Base-by-base conservation (phyloP, 352 stramenopile genomes). In the Phytophthora ramorum region DNA sequence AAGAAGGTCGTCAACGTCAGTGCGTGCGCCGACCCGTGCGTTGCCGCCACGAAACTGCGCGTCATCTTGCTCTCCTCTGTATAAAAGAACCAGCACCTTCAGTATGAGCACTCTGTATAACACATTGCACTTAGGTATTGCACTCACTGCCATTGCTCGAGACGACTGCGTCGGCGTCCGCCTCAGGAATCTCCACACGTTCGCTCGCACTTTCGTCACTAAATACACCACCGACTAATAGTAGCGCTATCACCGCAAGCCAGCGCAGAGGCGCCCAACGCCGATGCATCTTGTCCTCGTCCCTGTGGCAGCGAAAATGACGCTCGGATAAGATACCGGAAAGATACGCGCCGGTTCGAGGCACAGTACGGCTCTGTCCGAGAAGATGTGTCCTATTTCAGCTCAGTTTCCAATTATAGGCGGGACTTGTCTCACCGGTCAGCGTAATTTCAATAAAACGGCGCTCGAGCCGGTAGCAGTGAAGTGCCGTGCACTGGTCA, bases 1-100 rank as follows among this genome's bases (percentile, higher is more conserved):
- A 95, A 40, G 59, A 80, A 90, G 14, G 83, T 93, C 43, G 85
- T 89, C 19, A 95, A 66, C 53, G 81, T 88, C 35, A 95, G 69
- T 22, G 83, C 59, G 22, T 78, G 53, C 6, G 75, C 52, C 0
- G 80, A 80, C 2, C 78, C 80, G 30, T 53, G 64, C 14, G 78
- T 87, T 2, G 83, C 73, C 8, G 67, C 53, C 37, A 90, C 79
- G 35, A 92, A 92, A 26, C 76, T 81, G 7, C 59, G 82, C 16
- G 79, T 69, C 8, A 63, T 64, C 20, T 65, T 69, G 34, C 46
- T 46, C 24, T 17, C 7, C 12, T 34, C 45, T 41, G 14, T 24
- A 41, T 19, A n/a, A 40, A 47, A 40, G 2, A 40, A 12, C 16
- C 20, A 38, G 17, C 52, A 30, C 7, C n/a, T 9, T 50, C 7